Evolutionary conservation across 768 basidiomycete genomes (phyloP).

Genomic region (Rhodocollybia butyracea): DNA sequence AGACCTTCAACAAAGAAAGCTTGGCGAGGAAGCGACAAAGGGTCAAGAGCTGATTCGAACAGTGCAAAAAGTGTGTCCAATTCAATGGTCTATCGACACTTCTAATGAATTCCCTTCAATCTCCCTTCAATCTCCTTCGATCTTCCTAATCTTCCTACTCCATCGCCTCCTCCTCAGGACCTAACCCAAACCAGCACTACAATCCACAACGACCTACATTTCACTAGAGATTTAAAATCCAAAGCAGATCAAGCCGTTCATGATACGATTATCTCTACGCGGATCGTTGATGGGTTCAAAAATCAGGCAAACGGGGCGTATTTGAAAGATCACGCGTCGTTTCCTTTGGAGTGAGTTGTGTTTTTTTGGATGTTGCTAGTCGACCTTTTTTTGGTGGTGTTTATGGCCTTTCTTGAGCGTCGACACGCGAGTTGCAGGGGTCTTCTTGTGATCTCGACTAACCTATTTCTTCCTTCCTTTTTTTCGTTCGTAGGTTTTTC

Average conservation of each 20-base stretch:
- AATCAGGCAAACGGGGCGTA: conserved; percentile 69
- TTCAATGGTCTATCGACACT: not conserved
- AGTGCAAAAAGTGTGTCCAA: conserved; percentile 56
- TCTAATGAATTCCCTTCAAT: too few relatives aligned
- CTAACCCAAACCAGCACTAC: conserved; percentile 57
- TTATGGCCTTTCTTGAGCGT: too few relatives aligned
- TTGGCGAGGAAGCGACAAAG: conserved; percentile 72
- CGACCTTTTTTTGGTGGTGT: too few relatives aligned
- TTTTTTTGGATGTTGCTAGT: too few relatives aligned
- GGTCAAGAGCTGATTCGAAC: conserved; percentile 65
- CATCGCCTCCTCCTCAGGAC: conserved; percentile 42
- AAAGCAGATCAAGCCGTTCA: conserved; percentile 78
- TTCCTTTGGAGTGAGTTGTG: conserved; percentile 70
- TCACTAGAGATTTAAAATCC: conserved; percentile 65
- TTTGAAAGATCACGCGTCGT: conserved; percentile 76
- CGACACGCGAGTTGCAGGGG: too few relatives aligned
- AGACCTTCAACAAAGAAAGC: conserved; percentile 70
- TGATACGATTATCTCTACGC: conserved; percentile 75
- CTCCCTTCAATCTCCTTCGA: not conserved
- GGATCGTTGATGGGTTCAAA: conserved; percentile 75
- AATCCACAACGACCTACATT: conserved; percentile 62
- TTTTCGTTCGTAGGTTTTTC: conserved; percentile 54
- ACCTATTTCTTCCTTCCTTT: too few relatives aligned
- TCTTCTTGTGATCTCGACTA: too few relatives aligned
- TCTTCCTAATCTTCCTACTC: not conserved